Base-by-base conservation (phyloP, 768 basidiomycete genomes). In the Paxillus ammoniavirescens region DNA sequence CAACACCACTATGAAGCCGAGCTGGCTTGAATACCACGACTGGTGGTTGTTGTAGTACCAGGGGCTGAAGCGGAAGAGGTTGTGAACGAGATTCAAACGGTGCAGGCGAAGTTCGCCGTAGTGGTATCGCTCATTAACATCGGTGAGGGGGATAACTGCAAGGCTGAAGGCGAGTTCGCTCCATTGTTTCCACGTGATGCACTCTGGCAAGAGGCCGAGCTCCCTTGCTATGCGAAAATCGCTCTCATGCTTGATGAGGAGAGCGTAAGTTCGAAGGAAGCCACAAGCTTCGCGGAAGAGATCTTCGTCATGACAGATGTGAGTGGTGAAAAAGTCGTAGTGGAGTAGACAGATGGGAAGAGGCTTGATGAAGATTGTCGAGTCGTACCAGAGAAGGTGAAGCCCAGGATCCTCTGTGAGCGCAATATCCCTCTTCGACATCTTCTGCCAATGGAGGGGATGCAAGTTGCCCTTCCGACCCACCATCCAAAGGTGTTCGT, bases 371-470 rank as follows among this genome's bases (percentile, higher is more conserved):
- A 53, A 53, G 36, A 53, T 53, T 5, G 52, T 53, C 6, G 43
- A 46, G 52, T 53, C 52, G 15, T 53, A 53, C 52, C 52, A 53
- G 2, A 53, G 43, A n/a, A 53, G 52, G 18, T 53, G 52, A 13
- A 53, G 31, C 17, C 48, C 37, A 40, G 56, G 56, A 45, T 57
- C 47, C 50, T 57, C 56, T 14, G 56, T 46, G n/a, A 54, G 31
- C 6, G 46, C 13, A 21, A 57, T 57, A 14, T 50, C 47, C 36
- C 56, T 47, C 44, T 44, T 50, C n/a, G 42, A 44, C 56, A 57
- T 57, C 26, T 30, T 36, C 44, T 57, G 56, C 53, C 56, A 54
- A 23, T 57, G 56, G 8, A 57, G 47, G 10, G 56, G 48, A 28
- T 54, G 56, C 28, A 57, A 26, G 28, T 48, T 49, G 8, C 35